Conservation (phyloP, 805 yeast genomes). For the Yamadazyma sp. region DNA sequence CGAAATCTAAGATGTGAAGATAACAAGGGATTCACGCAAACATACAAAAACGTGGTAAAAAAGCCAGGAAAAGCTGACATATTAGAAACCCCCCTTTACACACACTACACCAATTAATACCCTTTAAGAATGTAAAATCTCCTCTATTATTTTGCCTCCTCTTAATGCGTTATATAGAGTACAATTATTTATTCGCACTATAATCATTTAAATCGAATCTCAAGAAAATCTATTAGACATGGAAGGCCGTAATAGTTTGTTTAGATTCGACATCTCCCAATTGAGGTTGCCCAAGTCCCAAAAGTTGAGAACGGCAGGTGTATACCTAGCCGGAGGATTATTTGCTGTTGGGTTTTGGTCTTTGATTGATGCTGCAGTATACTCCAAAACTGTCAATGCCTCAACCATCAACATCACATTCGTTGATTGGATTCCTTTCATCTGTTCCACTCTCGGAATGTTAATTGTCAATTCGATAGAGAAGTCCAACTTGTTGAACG, state of each 20-base stretch:
- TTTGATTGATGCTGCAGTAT: constrained; percentile 84
- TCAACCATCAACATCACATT: constrained; percentile 84
- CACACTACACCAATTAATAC: too few species aligned
- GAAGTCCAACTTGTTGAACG: constrained; percentile 55
- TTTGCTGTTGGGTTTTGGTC: constrained; percentile 90
- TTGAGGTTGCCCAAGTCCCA: constrained; percentile 71
- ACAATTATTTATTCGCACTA: too few species aligned
- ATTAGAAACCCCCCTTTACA: too few species aligned
- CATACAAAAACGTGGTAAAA: too few species aligned
- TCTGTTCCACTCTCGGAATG: constrained; percentile 89
- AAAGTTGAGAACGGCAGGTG: constrained; percentile 68
- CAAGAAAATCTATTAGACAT: too few species aligned
- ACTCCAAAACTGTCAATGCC: constrained; percentile 80
- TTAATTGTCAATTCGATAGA: constrained; percentile 74
- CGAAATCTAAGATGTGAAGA: too few species aligned
- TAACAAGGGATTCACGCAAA: too few species aligned
- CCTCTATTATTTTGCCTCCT: too few species aligned
- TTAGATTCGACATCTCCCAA: constrained; percentile 54
- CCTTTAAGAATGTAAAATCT: too few species aligned
- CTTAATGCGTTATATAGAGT: too few species aligned
- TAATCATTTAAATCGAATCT: too few species aligned
- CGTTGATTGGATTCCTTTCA: constrained; percentile 93
- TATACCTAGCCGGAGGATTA: constrained; percentile 71
- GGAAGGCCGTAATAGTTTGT: constrained; percentile 53
- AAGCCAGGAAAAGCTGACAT: too few species aligned